Conservation (phyloP, 148 eudicot species). For the Agrostemma githago region DNA sequence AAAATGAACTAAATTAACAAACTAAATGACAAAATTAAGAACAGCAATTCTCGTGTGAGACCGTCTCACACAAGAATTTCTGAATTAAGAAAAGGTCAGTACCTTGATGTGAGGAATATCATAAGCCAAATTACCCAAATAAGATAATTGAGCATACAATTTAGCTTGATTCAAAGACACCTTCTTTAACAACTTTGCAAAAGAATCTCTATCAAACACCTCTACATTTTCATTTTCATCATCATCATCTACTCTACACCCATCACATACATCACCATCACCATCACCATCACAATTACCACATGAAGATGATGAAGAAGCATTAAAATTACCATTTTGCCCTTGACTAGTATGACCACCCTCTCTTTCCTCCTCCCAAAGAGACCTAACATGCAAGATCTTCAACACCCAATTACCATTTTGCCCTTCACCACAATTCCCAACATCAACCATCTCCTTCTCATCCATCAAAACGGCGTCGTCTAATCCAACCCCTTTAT, state of each 20-base stretch:
- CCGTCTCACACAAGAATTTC: no score
- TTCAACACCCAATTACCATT: constrained; percentile 82
- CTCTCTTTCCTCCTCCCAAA: constrained; percentile 39
- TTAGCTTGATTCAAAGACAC: constrained; percentile 76
- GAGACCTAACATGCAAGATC: constrained; percentile 60
- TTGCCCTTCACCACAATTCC: constrained; percentile 21
- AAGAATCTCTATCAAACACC: constrained; percentile 57
- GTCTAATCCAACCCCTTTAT: constrained; percentile 34
- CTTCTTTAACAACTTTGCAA: constrained; percentile 64
- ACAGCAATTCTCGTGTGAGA: not conserved
- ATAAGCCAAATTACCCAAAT: constrained; percentile 85
- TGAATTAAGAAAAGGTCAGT: not conserved
- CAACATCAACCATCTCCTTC: constrained; percentile 1
- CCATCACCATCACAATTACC: constrained; percentile 28
- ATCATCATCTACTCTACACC: constrained; percentile 40
- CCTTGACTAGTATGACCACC: constrained; percentile 5
- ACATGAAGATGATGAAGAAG: constrained; percentile 18
- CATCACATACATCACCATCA: constrained; percentile 35
- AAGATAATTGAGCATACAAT: constrained; percentile 79
- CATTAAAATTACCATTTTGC: constrained; percentile 25
- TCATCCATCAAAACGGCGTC: constrained; percentile 63
- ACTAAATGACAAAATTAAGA: not conserved
- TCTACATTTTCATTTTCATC: constrained; percentile 31
- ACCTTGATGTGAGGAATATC: constrained; percentile 84
- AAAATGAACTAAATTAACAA: no score